Evolutionary conservation across 2,329 filamentous ascomycete species (phyloP), one percentile per base, ranked within the genome.

Genomic region (Botrytis byssoidea): DNA sequence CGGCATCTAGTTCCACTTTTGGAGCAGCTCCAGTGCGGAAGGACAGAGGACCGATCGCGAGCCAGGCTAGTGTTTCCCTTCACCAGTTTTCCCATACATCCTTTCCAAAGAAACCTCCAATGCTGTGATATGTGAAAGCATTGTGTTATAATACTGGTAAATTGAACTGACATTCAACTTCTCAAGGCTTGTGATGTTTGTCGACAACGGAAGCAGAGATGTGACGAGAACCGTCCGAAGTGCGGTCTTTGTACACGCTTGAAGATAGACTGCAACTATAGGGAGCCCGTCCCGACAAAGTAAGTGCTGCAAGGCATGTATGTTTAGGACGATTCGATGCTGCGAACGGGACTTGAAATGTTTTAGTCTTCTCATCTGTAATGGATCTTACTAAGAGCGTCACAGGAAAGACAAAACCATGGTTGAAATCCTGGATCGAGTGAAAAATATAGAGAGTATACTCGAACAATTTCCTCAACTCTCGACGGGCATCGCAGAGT

Each of bases 221-320:
- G 89, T 81, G 88, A 90, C 79, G 89, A 91, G 79, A 83, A 85
- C 78, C 83, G 88, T 72, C 89, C 89, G 29, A 89, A 88, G 80
- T 91, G 89, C 79, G 83, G 86, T 73, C 86, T 87, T 25, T 91
- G 89, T 80, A 83, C 85, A 74, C 85, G 86, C 75, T 85, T 89
- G 78, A 85, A 86, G 77, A 84, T 89, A 75, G 86, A 88, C 57
- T 91, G 89, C 80, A 84, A 84, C 75, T 91, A 91, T 79, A 83
- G 88, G 77, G 88, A 89, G 76, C 87, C 88, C 40, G 85, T 86
- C 77, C 88, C 88, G 51, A 91, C 89, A 71, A 91, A 90, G 88
- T 90, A 85, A 82, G 87, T 84, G 69, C 73, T 63, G 60, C 69
- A 35, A 72, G 60, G 70, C 65, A 32, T 48, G 48, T 46, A 32